These are phyloP conservation scores for Puccinia sorghi DNA, from an alignment of 1,284 basidiomycete species.

Conservation along the genomic window DNA sequence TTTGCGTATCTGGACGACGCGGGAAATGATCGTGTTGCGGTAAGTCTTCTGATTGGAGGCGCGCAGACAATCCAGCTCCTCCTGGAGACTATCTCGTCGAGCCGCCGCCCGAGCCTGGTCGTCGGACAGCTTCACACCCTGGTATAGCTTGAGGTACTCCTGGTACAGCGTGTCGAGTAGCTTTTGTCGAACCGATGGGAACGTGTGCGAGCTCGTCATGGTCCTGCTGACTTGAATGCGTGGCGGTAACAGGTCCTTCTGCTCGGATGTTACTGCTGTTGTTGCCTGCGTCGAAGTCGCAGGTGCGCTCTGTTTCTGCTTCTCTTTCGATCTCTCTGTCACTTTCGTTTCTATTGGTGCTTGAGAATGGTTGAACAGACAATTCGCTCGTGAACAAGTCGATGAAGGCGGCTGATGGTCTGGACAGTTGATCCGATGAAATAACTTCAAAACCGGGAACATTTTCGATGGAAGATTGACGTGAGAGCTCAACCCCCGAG, in stretches of 20 bases:
- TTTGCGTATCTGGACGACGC: conserved; percentile 71
- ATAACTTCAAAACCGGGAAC: conserved; percentile 69
- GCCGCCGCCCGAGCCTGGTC: conserved; percentile 63
- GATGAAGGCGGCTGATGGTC: conserved; percentile 60
- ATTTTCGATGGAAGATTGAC: conserved; percentile 59
- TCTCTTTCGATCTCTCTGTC: not conserved
- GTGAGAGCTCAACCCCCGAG: too few relatives aligned
- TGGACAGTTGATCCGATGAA: conserved; percentile 68
- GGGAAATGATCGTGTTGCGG: conserved; percentile 73
- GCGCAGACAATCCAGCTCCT: conserved; percentile 74
- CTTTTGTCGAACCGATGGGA: conserved; percentile 68
- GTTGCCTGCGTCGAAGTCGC: not conserved
- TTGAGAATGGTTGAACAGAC: conserved; percentile 42
- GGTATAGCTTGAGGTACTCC: conserved; percentile 69
- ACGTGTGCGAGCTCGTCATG: conserved; percentile 63
- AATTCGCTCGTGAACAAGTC: conserved; percentile 40
- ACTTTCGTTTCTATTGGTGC: not conserved
- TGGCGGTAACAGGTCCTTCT: conserved; percentile 60
- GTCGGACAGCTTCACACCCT: conserved; percentile 61
- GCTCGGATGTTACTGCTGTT: conserved; percentile 60
- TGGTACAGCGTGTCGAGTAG: conserved; percentile 64
- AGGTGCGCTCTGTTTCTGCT: not conserved
- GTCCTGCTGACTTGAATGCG: conserved; percentile 68
- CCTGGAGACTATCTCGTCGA: conserved; percentile 71
- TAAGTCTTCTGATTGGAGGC: conserved; percentile 73